These are phyloP conservation scores for Blastobotrys proliferans DNA, from an alignment of 1,139 yeast genomes.

Conservation along the genomic window DNA sequence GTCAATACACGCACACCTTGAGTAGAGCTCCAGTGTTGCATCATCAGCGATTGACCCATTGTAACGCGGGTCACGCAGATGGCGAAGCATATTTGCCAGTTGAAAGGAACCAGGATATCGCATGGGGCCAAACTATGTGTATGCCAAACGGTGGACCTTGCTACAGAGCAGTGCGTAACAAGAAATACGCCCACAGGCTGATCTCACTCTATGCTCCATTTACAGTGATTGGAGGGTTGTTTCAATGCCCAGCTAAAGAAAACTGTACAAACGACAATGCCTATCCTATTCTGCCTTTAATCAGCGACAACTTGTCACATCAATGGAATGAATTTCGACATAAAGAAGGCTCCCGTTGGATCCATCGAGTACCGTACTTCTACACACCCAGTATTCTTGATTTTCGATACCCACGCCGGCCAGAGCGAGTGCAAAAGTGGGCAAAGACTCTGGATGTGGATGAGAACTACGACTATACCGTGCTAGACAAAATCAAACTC, in stretches of 20 bases:
- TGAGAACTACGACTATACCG: slow-evolving; percentile 47
- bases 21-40: slow-evolving; percentile 45
- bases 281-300: slow-evolving; percentile 53
- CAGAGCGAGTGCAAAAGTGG: slow-evolving; percentile 42
- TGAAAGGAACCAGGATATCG: slow-evolving; percentile 40
- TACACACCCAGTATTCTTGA: slow-evolving; percentile 48
- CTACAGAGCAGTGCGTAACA: slow-evolving; percentile 60
- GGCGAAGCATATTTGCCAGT: slow-evolving; percentile 42
- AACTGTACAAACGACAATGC: slow-evolving; percentile 32
- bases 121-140: slow-evolving; percentile 55
- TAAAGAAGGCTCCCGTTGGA: slow-evolving; percentile 27
- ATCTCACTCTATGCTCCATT: slow-evolving; percentile 53
- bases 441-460: slow-evolving; percentile 46
- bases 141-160: slow-evolving; percentile 42
- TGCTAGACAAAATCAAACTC: slow-evolving; percentile 40
- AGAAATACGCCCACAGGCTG: slow-evolving; percentile 51
- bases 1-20: slow-evolving; percentile 44
- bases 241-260: slow-evolving; percentile 45
- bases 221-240: slow-evolving; percentile 65
- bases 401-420: slow-evolving; percentile 40
- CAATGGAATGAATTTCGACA: slow-evolving; percentile 27
- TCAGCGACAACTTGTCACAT: slow-evolving; percentile 51
- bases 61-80: slow-evolving; percentile 51
- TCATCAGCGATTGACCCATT: slow-evolving; percentile 49
- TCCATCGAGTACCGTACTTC: slow-evolving; percentile 56